Percentiles rank a stretch among this genome's conserved stretches.
These are phyloP conservation scores for Ceratobasidium sp. DNA, from an alignment of 1,284 basidiomycete species.

Conservation along the genomic window DNA sequence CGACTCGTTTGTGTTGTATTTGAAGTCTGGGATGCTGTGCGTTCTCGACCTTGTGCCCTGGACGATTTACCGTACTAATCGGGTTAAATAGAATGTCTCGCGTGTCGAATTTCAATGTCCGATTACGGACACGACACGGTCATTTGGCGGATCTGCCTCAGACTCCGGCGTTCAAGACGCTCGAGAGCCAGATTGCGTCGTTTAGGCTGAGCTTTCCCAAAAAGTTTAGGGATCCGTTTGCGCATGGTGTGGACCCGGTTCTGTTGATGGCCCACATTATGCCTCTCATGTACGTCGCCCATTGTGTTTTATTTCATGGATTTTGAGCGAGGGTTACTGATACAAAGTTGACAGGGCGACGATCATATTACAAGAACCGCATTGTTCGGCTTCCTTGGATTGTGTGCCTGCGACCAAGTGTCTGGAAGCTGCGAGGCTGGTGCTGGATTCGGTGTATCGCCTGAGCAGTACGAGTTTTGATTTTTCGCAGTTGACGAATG, in stretches of 20 bases:
- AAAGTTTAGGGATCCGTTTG: conserved; percentile 23
- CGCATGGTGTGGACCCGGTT: conserved; percentile 10
- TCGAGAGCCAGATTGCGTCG: conserved; percentile 30
- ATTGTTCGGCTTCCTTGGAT: conserved; percentile 12
- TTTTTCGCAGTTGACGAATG: conserved; percentile 30
- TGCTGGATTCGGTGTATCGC: conserved; percentile 18
- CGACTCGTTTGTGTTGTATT: conserved; percentile 19
- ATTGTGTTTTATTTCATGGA: background rate
- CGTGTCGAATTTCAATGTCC: conserved; percentile 27
- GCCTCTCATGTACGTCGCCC: conserved; percentile 15
- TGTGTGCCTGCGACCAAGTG: conserved; percentile 6
- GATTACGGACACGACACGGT: conserved; percentile 16
- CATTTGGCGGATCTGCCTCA: conserved; percentile 8
- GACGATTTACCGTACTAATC: background rate
- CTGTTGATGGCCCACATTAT: conserved; percentile 27
- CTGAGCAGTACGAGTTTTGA: conserved; percentile 23
- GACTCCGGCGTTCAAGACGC: conserved; percentile 26
- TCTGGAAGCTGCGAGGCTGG: background rate
- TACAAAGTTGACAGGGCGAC: conserved; percentile 9
- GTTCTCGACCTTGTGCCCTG: background rate
- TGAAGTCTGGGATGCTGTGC: conserved; percentile 20
- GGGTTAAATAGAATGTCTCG: conserved; percentile 8
- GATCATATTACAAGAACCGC: conserved; percentile 28
- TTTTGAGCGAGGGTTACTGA: too few relatives aligned
- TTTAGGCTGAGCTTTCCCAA: conserved; percentile 28